phyloP scores from a whole-genome alignment of 176 grass and related monocot species.

The Guadua angustifolia region DNA sequence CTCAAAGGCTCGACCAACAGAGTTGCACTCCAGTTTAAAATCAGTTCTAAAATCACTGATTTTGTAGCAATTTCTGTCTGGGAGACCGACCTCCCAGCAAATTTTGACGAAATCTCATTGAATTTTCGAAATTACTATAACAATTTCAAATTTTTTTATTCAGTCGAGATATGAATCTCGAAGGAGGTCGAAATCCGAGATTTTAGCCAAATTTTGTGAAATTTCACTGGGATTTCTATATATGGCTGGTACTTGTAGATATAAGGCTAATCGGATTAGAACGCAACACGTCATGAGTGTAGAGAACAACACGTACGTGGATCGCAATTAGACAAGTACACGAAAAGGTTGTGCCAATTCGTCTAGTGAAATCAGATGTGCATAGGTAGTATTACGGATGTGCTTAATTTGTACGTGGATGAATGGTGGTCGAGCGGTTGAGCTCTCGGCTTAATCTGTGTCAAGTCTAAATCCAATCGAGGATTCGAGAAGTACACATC shows the following conservation, averaged over 20 bases:
- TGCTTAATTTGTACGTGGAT: not conserved
- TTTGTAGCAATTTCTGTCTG: too few species aligned
- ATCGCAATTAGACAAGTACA: not conserved
- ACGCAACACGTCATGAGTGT: not conserved
- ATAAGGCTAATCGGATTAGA: not conserved
- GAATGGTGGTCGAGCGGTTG: not conserved
- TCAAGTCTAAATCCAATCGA: not conserved
- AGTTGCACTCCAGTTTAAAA: too few species aligned
- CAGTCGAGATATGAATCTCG: too few species aligned
- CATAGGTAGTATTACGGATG: not conserved
- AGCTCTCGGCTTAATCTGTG: not conserved
- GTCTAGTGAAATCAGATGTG: not conserved
- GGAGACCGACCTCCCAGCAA: too few species aligned
- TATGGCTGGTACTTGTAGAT: not conserved
- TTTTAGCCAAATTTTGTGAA: too few species aligned
- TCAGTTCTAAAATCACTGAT: too few species aligned
- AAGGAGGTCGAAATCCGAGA: too few species aligned
- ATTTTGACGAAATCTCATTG: too few species aligned
- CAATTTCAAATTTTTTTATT: too few species aligned
- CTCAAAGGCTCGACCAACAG: too few species aligned
- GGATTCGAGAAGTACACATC: constrained; percentile 14
- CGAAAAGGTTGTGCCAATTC: not conserved
- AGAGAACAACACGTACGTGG: not conserved
- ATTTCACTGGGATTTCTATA: too few species aligned
- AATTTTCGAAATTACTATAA: too few species aligned